A percentile compares a stretch with the other conserved stretches of the same genome.
Conservation (phyloP, 176 grass and related monocot genomes). For the Rhipidocladum racemiflorum region DNA sequence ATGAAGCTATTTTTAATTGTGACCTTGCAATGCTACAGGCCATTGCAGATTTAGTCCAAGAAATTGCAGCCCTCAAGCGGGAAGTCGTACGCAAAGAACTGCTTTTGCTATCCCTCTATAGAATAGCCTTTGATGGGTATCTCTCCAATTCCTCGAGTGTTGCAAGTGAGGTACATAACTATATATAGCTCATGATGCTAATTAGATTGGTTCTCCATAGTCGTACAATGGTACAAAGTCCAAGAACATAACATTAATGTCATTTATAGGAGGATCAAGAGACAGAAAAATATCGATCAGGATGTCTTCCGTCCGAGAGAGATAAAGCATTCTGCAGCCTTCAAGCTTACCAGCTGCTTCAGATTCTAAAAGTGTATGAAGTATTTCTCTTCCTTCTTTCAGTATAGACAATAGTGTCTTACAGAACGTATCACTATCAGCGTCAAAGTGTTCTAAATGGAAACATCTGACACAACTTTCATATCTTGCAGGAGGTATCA, state of each 20-base stretch:
- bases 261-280: conserved; percentile 42
- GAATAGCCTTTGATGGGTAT: conserved; percentile 76
- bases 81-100: conserved; percentile 74
- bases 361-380: too few relatives aligned
- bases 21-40: conserved; percentile 50
- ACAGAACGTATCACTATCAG: too few relatives aligned
- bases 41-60: conserved; percentile 60
- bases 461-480: too few relatives aligned
- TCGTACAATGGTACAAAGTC: neutral
- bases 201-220: neutral
- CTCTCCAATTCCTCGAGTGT: conserved; percentile 45
- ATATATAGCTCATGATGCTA: conserved; percentile 12
- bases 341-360: too few relatives aligned
- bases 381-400: too few relatives aligned
- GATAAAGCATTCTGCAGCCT: conserved; percentile 32
- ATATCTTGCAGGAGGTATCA: too few relatives aligned
- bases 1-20: conserved; percentile 26
- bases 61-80: conserved; percentile 81
- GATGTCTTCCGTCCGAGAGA: conserved; percentile 44
- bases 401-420: too few relatives aligned
- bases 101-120: conserved; percentile 75
- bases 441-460: too few relatives aligned
- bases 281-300: conserved; percentile 32
- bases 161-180: conserved; percentile 33
- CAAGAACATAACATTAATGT: conserved; percentile 16